Base-by-base conservation (phyloP, 1,284 basidiomycete species). In the Malassezia psittaci region DNA sequence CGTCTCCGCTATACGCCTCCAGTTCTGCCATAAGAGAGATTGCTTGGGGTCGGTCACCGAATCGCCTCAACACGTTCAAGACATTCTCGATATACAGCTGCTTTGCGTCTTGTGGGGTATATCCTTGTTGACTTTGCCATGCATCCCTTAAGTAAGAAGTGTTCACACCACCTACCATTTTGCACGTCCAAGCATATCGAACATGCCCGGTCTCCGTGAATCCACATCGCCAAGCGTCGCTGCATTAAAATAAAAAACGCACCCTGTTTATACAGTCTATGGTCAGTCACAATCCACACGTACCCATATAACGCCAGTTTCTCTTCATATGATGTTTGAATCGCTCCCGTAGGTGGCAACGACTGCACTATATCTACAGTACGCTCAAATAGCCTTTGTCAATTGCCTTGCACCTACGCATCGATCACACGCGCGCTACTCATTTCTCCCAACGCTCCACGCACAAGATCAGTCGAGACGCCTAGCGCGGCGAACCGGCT, bases 271-370 rank as follows among this genome's bases (percentile, higher is more conserved):
- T 73, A 76, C 12, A 74, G 66, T 48, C 74, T 75, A 62, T 4
- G 45, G 15, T 34, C 19, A 47, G 24, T 8, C 43, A 16, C 6
- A 21, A 32, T 19, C 16, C 37, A 16, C 6, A 53, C 61, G 33
- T 51, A 85, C 84, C 88, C 89, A 75, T 96, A 96, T 81, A 96
- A 88, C 13, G 84, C 83, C 9, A 96, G 79, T 75, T 96, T 96
- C 76, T 96, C 91, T 67, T 96, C 91, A 76, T 96, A 96, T 52
- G 83, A 88, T 0, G 91, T 96, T 77, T 96, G 90, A 63, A 96
- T 91, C 39, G 90, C 89, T 0, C 93, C 90, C 10, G 85, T 87
- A 79, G 93, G 93, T 1, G 93, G 90, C 18, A 96, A 78, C 58
- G 60, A 66, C 71, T 96, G 91, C 3, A 94, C 86, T 61, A 96